Conservation (phyloP, 2,329 filamentous ascomycete genomes). For the Diaporthe humulicola region DNA sequence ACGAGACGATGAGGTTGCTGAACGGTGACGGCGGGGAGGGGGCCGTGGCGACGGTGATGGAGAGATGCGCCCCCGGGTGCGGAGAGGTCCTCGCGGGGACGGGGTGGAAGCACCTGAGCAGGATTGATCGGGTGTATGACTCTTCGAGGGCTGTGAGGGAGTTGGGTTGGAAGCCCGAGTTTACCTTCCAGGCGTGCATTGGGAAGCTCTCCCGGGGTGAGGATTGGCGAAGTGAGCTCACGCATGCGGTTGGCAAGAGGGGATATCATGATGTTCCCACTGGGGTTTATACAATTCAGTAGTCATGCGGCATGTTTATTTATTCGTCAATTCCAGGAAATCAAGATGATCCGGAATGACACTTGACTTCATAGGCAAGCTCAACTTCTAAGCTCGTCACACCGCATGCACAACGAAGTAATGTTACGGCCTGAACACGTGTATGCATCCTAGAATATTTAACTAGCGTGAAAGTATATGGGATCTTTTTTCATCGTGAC, state of each 20-base stretch:
- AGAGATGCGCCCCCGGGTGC: conserved; percentile 44
- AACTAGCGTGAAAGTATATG: too few relatives aligned
- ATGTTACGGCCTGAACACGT: too few relatives aligned
- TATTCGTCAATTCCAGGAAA: too few relatives aligned
- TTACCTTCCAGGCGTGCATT: conserved; percentile 55
- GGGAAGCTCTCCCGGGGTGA: conserved; percentile 51
- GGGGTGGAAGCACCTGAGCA: conserved; percentile 53
- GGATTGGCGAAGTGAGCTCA: conserved; percentile 56
- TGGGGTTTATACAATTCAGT: conserved; percentile 56
- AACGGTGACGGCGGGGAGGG: conserved; percentile 50
- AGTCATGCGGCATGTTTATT: too few relatives aligned
- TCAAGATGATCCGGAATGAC: not conserved
- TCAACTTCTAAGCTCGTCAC: too few relatives aligned
- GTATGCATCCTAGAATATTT: too few relatives aligned
- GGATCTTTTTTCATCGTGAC: too few relatives aligned
- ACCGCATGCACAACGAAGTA: too few relatives aligned
- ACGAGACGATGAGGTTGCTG: conserved; percentile 50
- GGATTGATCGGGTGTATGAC: conserved; percentile 62
- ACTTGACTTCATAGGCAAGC: not conserved
- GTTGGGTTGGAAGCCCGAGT: conserved; percentile 57
- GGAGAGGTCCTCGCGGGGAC: conserved; percentile 48
- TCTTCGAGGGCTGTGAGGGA: conserved; percentile 56
- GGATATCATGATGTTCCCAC: conserved; percentile 59
- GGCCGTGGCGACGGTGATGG: conserved; percentile 42
- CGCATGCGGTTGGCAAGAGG: conserved; percentile 54